Conservation (phyloP, 192 early-diverging fungal genomes). For the Dissophora ornata region DNA sequence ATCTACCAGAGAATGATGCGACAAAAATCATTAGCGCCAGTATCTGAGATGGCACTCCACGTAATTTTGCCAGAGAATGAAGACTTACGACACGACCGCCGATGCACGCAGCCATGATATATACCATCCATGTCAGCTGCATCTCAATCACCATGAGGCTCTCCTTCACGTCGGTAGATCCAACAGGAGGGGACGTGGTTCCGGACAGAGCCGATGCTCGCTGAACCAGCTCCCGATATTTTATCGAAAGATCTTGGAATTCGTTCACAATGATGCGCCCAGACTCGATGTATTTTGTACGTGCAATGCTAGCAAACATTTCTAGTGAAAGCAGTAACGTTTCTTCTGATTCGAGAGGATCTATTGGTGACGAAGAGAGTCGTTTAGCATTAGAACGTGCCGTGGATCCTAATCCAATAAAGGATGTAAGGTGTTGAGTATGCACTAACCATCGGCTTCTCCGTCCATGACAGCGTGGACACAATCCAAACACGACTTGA, state of each 20-base stretch:
- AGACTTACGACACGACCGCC: constrained; percentile 69
- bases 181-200: not conserved
- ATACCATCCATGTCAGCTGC: constrained; percentile 84
- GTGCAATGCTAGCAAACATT: constrained; percentile 75
- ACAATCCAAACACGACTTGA: constrained; percentile 62
- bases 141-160: constrained; percentile 39
- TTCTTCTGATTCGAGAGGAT: constrained; percentile 75
- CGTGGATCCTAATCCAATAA: no score
- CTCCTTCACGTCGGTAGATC: constrained; percentile 36
- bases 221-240: constrained; percentile 34
- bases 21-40: no score
- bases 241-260: constrained; percentile 16
- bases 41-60: no score
- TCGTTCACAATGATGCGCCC: constrained; percentile 30
- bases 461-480: constrained; percentile 64
- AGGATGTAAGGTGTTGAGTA: no score
- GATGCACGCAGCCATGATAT: constrained; percentile 76
- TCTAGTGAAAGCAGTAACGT: constrained; percentile 73
- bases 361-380: no score
- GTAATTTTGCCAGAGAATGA: not conserved
- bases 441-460: constrained; percentile 60
- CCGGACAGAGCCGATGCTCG: constrained; percentile 19
- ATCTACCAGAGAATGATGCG: constrained; percentile 38
- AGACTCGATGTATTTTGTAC: constrained; percentile 74
- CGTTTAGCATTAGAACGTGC: no score